Percentiles rank a stretch among this genome's conserved stretches.
phyloP scores from a whole-genome alignment of 805 yeast genomes.

The Nakazawaea wyomingensis region DNA sequence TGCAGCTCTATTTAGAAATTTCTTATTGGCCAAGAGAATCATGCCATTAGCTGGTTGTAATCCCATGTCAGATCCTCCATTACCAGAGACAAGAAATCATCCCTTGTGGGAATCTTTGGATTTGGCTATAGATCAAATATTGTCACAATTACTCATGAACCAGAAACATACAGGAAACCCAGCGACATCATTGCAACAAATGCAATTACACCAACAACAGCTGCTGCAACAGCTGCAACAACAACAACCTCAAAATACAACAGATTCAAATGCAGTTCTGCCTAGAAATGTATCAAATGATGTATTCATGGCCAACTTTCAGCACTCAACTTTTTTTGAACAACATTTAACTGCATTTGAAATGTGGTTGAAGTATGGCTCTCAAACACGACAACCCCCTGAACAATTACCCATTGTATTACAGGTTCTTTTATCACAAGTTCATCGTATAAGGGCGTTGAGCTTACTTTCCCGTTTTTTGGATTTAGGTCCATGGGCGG shows the following conservation, averaged over 20 bases:
- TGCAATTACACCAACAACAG: slow-evolving; percentile 11
- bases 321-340: slow-evolving; percentile 91
- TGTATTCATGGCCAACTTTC: slow-evolving; percentile 44
- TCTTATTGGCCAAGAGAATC: slow-evolving; percentile 83
- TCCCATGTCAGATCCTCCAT: slow-evolving; percentile 89
- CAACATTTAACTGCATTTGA: slow-evolving; percentile 96
- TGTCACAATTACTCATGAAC: slow-evolving; percentile 58
- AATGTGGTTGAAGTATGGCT: slow-evolving; percentile 89
- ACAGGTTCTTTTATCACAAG: slow-evolving; percentile 90
- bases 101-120: slow-evolving; percentile 99
- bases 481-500: slow-evolving; percentile 98
- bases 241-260: slow-evolving; percentile 6
- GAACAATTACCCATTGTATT: slow-evolving; percentile 92
- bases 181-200: slow-evolving; percentile 8
- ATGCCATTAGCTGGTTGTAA: slow-evolving; percentile 93
- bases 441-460: slow-evolving; percentile 85
- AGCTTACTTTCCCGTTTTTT: slow-evolving; percentile 78
- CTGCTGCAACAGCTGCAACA: slow-evolving; percentile 10
- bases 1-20: slow-evolving; percentile 92
- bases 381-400: slow-evolving; percentile 80
- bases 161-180: slow-evolving; percentile 16
- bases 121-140: slow-evolving; percentile 89
- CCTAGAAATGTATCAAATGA: not conserved
- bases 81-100: slow-evolving; percentile 82
- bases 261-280: not conserved